These are phyloP conservation scores for Cercospora sp. DNA, from an alignment of 2,329 filamentous ascomycete genomes.

Conservation along the genomic window DNA sequence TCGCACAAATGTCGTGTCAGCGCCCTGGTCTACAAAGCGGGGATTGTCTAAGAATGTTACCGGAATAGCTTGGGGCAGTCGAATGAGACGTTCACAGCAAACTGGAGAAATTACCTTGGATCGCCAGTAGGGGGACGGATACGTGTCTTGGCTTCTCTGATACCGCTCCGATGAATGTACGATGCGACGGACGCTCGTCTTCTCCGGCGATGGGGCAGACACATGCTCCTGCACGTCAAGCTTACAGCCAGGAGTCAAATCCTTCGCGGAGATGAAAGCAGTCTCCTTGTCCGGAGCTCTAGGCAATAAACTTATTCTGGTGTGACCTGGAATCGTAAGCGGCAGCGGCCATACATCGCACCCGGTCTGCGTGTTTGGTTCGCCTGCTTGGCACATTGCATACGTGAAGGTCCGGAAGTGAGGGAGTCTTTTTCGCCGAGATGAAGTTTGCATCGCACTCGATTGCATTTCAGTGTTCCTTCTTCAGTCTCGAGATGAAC, in stretches of 20 bases:
- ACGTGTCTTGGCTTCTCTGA: neutral
- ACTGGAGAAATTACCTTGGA: neutral
- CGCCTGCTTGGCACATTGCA: neutral
- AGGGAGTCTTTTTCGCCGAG: neutral
- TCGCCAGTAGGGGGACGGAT: neutral
- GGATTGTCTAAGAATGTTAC: neutral
- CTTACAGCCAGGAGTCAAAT: neutral
- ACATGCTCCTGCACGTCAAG: neutral
- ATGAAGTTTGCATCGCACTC: neutral
- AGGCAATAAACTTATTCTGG: neutral
- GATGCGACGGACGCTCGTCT: neutral
- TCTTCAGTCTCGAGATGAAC: neutral
- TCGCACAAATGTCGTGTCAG: neutral
- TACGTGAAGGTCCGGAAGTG: neutral
- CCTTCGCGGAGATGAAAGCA: neutral
- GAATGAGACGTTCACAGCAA: neutral
- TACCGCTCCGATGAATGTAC: neutral
- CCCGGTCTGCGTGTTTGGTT: neutral
- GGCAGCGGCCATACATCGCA: neutral
- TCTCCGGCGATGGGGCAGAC: neutral
- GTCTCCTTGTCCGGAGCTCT: neutral
- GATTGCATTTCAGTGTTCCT: neutral
- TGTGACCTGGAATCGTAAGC: neutral
- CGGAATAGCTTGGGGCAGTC: neutral
- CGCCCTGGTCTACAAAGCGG: neutral